Percentiles rank a stretch among this genome's conserved stretches.
phyloP scores from a whole-genome alignment of 805 yeast genomes.

The Lipomyces starkeyi region DNA sequence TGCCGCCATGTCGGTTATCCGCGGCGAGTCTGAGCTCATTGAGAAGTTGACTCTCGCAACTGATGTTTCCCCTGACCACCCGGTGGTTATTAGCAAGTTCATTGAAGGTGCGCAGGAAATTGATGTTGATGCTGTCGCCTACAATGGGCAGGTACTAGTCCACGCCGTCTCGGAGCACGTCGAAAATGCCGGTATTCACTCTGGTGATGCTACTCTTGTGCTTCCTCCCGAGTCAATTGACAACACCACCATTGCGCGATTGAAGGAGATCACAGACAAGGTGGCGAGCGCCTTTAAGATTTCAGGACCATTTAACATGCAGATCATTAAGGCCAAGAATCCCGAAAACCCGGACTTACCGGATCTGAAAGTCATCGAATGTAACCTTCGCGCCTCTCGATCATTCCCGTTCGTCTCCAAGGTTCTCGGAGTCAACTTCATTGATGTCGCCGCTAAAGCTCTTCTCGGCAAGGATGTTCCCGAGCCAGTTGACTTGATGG shows the following conservation, averaged over 20 bases:
- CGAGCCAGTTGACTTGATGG: constrained; percentile 83
- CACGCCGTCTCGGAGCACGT: constrained; percentile 98
- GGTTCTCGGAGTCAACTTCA: constrained; percentile 92
- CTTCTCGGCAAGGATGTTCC: constrained; percentile 74
- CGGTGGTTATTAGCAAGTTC: constrained; percentile 95
- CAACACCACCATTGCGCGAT: constrained; percentile 67
- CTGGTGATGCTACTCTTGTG: constrained; percentile 96
- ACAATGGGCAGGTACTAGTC: constrained; percentile 82
- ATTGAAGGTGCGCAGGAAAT: constrained; percentile 96
- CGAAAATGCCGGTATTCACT: constrained; percentile 98
- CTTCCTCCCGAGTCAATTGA: constrained; percentile 87
- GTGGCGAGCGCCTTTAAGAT: constrained; percentile 94
- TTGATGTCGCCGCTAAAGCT: constrained; percentile 92
- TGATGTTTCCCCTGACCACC: constrained; percentile 92
- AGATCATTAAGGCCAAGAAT: constrained; percentile 80
- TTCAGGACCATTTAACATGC: constrained; percentile 99
- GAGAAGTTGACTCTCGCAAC: constrained; percentile 85
- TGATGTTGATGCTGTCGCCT: constrained; percentile 96
- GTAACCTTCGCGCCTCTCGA: constrained; percentile 98
- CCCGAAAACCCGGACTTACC: constrained; percentile 62
- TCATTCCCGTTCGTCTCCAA: constrained; percentile 99
- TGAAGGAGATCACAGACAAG: constrained; percentile 88
- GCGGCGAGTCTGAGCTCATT: constrained; percentile 77
- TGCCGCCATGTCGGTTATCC: constrained; percentile 97
- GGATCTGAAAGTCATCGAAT: constrained; percentile 92